phyloP scores from a whole-genome alignment of 2,329 filamentous ascomycete species.

The Penicillium sp. region DNA sequence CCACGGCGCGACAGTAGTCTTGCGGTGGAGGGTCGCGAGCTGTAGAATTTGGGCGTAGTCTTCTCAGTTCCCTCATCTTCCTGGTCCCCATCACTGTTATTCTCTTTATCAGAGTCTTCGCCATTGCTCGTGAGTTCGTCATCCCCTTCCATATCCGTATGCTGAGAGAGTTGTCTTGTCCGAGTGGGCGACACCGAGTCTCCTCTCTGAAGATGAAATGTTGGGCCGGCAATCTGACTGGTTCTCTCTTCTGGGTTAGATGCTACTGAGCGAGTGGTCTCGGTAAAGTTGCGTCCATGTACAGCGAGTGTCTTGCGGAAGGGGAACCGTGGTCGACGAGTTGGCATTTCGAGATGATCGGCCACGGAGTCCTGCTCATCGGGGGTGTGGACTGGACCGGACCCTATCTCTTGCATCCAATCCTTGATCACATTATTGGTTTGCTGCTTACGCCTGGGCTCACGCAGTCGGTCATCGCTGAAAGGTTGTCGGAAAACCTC shows the following conservation, averaged over 20 bases:
- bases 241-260: conserved; percentile 61
- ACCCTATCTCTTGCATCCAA: conserved; percentile 79
- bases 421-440: conserved; percentile 81
- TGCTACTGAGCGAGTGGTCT: conserved; percentile 56
- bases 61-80: conserved; percentile 27
- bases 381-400: conserved; percentile 59
- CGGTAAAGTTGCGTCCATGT: conserved; percentile 52
- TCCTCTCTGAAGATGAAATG: conserved; percentile 42
- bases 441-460: conserved; percentile 68
- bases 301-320: conserved; percentile 40
- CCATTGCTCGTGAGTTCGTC: conserved; percentile 87
- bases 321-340: conserved; percentile 56
- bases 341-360: conserved; percentile 60
- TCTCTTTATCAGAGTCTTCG: conserved; percentile 49
- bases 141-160: conserved; percentile 85
- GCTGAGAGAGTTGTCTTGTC: conserved; percentile 54
- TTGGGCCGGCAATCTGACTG: conserved; percentile 36
- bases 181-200: conserved; percentile 34
- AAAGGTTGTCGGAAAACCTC: conserved; percentile 84
- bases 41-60: conserved; percentile 39
- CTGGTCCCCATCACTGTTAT: conserved; percentile 18
- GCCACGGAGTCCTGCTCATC: conserved; percentile 64
- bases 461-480: conserved; percentile 62
- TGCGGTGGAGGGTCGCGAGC: conserved; percentile 48
- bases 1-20: conserved; percentile 42